A percentile compares a stretch with the other conserved stretches of the same genome.
phyloP scores from a whole-genome alignment of 169 alveolate genomes.

The Cryptosporidium tyzzeri region DNA sequence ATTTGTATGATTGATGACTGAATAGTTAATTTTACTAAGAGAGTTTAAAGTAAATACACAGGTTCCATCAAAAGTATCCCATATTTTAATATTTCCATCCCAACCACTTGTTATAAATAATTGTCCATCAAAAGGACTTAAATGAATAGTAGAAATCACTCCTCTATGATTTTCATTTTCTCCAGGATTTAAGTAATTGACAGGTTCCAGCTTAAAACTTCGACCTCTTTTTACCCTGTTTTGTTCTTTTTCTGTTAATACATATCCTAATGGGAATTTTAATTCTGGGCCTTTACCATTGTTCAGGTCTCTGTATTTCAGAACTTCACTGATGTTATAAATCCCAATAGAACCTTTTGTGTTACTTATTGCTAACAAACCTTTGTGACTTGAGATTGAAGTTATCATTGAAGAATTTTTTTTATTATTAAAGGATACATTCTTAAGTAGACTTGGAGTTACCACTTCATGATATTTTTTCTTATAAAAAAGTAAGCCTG shows the following conservation, averaged over 20 bases:
- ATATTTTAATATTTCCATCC: conserved; percentile 58
- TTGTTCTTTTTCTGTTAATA: conserved; percentile 48
- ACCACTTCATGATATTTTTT: background rate
- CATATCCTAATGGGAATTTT: conserved; percentile 68
- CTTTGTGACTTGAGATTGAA: conserved; percentile 5
- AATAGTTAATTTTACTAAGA: conserved; percentile 11
- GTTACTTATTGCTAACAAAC: conserved; percentile 15
- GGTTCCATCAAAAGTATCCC: conserved; percentile 41
- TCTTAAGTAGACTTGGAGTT: conserved; percentile 4
- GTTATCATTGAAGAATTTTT: conserved; percentile 20
- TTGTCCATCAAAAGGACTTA: conserved; percentile 66
- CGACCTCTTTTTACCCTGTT: conserved; percentile 10
- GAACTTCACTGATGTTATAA: conserved; percentile 22
- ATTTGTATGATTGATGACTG: background rate
- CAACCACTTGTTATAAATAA: conserved; percentile 58
- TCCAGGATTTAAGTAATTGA: conserved; percentile 17
- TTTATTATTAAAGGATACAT: conserved; percentile 25
- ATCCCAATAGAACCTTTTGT: conserved; percentile 34
- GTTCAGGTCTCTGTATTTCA: conserved; percentile 29
- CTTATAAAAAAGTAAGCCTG: background rate
- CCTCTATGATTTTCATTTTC: conserved; percentile 63
- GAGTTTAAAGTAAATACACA: conserved; percentile 20
- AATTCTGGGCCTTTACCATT: conserved; percentile 48
- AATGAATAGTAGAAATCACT: conserved; percentile 25
- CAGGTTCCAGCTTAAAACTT: conserved; percentile 46